These are phyloP conservation scores for Vitis vinifera DNA, from an alignment of 164 flowering plant species.

Conservation along the genomic window DNA sequence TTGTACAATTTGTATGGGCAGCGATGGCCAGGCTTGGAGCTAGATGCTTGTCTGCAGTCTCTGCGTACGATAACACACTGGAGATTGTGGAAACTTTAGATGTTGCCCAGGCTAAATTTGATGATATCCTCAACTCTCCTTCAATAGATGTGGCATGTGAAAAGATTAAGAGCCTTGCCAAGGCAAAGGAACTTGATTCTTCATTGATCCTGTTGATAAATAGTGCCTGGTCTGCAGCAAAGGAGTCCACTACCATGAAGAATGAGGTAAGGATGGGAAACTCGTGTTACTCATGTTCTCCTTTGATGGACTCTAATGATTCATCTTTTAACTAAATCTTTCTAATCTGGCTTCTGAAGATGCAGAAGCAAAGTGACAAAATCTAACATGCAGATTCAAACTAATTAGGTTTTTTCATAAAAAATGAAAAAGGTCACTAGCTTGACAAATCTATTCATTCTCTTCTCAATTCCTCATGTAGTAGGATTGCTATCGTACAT, in stretches of 20 bases:
- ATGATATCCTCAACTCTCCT: constrained; percentile 81
- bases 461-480: too few species aligned
- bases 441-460: too few species aligned
- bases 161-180: constrained; percentile 83
- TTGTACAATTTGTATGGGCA: constrained; percentile 31
- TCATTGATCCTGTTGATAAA: constrained; percentile 85
- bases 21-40: constrained; percentile 80
- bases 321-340: not conserved
- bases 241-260: constrained; percentile 74
- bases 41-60: constrained; percentile 86
- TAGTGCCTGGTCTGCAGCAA: constrained; percentile 93
- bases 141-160: constrained; percentile 88
- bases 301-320: not conserved
- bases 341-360: not conserved
- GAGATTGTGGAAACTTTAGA: constrained; percentile 69
- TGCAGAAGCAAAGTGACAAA: not conserved
- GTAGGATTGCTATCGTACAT: too few species aligned
- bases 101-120: constrained; percentile 86
- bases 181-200: constrained; percentile 86
- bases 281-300: not conserved
- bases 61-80: constrained; percentile 77
- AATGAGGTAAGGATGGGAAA: constrained; percentile 56
- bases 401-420: not conserved
- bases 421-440: not conserved
- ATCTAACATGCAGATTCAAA: not conserved